Base-by-base conservation (phyloP, 768 basidiomycete species). In the Hygrocybe coccinea region DNA sequence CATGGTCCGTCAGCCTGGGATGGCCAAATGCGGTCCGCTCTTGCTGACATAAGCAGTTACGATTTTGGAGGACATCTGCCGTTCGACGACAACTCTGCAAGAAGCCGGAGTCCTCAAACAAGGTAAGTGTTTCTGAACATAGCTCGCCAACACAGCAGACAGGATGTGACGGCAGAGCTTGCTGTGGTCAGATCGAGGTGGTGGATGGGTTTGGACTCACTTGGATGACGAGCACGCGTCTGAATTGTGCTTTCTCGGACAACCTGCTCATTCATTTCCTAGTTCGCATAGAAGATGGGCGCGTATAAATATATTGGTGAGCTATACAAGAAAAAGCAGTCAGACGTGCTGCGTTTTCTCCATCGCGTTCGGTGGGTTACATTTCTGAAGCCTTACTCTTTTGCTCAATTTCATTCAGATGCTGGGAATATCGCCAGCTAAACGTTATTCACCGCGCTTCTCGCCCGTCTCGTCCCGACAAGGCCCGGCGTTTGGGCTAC, bases 351-450 rank as follows among this genome's bases (percentile, higher is more conserved):
- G 71, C 91, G 93, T 64, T 99, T 99, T 81, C 82, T 99, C 62
- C 87, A 95, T 68, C 94, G 97, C 68, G 95, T 99, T 63, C 82
- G 95, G 87, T 92, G 69, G 47, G 85, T 74, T 45, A 25, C 22
- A 46, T 3, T 43, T 47, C n/a, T 56, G 21, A 17, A 36, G n/a
- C 29, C n/a, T 19, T 11, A 4, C 1, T 41, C 3, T 17, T 11
- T 8, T 17, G 7, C n/a, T 24, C 49, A 41, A 60, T 29, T 50
- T 45, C 36, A 29, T 38, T 19, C 59, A 92, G 90, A 65, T 95
- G 93, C 84, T 97, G 95, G 95, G 95, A 97, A 70, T 97, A 94
- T 79, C 90, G 97, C 63, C 97, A 99, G 73, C 77, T 98, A 67
- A 93, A 97, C 66, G 93, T 99, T 63, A 91, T 97, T 70, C 95